Evolutionary conservation across 257 asterid species (phyloP).

Genomic region (Przewalskia tangutica): DNA sequence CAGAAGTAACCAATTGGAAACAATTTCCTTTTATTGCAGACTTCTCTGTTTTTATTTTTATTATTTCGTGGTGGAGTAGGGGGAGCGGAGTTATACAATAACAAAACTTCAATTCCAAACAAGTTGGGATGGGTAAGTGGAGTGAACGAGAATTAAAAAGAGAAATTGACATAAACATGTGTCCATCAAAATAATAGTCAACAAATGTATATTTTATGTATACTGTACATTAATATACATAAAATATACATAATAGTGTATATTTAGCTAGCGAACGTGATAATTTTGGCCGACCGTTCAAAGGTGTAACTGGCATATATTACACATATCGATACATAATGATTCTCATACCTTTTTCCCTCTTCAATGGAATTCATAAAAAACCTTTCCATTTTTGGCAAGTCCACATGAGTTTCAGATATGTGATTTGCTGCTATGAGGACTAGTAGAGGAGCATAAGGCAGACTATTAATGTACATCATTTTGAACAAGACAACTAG

Average conservation of each 20-base stretch:
- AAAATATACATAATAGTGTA: no score
- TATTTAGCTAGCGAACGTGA: no score
- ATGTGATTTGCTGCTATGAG: background rate
- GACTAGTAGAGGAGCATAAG: slow-evolving; percentile 5
- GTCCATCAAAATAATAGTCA: no score
- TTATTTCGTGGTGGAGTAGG: background rate
- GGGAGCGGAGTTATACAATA: background rate
- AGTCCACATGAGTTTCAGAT: background rate
- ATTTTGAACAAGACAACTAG: slow-evolving; percentile 3
- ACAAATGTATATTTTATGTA: no score
- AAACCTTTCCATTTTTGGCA: background rate
- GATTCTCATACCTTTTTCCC: background rate
- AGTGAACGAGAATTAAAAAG: background rate
- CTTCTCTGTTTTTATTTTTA: background rate
- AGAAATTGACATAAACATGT: no score
- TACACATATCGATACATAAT: background rate
- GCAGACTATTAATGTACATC: background rate
- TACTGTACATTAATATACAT: no score
- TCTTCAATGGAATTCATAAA: background rate
- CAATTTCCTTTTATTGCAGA: background rate
- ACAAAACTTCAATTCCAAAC: background rate
- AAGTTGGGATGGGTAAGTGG: background rate
- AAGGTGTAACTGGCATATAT: background rate
- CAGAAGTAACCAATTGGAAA: background rate
- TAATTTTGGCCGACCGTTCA: no score